Conservation (phyloP, 768 basidiomycete genomes). For the Termitomyces sp. region DNA sequence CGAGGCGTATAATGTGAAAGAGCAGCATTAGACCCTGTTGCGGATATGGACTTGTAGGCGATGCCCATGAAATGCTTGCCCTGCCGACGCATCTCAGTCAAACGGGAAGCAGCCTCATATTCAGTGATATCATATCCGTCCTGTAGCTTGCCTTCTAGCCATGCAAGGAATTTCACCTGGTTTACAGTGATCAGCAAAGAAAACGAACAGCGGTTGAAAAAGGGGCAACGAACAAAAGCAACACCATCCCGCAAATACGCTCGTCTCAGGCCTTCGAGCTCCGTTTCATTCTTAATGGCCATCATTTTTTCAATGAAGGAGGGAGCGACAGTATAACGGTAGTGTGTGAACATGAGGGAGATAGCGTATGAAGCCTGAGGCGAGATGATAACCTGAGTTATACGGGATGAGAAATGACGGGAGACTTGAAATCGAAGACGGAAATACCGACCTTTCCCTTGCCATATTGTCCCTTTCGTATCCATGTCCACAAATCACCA, state of each 20-base stretch:
- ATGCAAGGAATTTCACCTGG: slow-evolving; percentile 78
- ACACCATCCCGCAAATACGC: slow-evolving; percentile 91
- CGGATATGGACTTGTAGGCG: slow-evolving; percentile 88
- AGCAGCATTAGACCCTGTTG: slow-evolving; percentile 87
- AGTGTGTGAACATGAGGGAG: slow-evolving; percentile 78
- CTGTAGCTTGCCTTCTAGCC: slow-evolving; percentile 77
- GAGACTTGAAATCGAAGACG: not conserved
- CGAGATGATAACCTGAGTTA: slow-evolving; percentile 52
- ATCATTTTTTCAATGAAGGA: slow-evolving; percentile 73
- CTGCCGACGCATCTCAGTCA: slow-evolving; percentile 70
- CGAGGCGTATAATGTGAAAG: slow-evolving; percentile 89
- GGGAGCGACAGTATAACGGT: slow-evolving; percentile 69
- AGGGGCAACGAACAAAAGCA: slow-evolving; percentile 55
- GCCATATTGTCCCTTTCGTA: slow-evolving; percentile 71
- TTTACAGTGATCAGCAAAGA: not conserved
- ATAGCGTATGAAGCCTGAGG: slow-evolving; percentile 79
- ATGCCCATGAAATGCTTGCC: slow-evolving; percentile 76
- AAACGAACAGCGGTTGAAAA: slow-evolving; percentile 7
- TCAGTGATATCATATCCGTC: slow-evolving; percentile 84
- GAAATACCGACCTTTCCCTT: slow-evolving; percentile 55
- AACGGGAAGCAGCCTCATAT: slow-evolving; percentile 83
- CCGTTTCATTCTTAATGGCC: slow-evolving; percentile 83
- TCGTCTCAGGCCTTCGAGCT: slow-evolving; percentile 74
- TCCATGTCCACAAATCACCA: slow-evolving; percentile 73
- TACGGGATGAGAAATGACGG: slow-evolving; percentile 1